These are phyloP conservation scores for Hyaloscypha finlandica DNA, from an alignment of 495 filamentous ascomycete species.

Conservation along the genomic window DNA sequence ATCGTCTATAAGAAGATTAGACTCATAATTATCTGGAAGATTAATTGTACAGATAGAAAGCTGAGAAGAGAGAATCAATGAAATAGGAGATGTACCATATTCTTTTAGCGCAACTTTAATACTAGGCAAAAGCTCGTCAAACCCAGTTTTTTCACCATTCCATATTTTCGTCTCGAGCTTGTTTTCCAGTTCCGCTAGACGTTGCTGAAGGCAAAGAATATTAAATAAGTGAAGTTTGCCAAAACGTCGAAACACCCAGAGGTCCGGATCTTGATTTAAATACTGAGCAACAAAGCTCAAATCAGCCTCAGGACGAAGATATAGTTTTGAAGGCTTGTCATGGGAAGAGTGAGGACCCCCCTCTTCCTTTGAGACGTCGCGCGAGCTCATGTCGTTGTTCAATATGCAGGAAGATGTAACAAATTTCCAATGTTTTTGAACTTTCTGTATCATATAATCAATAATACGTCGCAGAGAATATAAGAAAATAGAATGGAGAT, in stretches of 20 bases:
- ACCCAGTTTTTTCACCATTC: conserved; percentile 9
- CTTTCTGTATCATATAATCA: neutral
- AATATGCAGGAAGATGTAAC: neutral
- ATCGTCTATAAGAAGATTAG: conserved; percentile 16
- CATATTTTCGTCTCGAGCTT: conserved; percentile 18
- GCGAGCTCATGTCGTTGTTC: neutral
- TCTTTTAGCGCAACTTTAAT: conserved; percentile 14
- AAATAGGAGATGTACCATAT: conserved; percentile 19
- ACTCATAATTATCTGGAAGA: neutral
- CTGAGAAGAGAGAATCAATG: conserved; percentile 8
- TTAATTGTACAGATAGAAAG: conserved; percentile 4
- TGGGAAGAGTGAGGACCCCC: neutral
- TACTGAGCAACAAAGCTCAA: neutral
- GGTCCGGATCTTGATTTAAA: conserved; percentile 19
- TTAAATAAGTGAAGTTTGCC: conserved; percentile 24
- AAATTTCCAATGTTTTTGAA: neutral
- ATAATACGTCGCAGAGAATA: neutral
- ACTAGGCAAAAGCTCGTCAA: conserved; percentile 11
- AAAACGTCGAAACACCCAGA: conserved; percentile 26
- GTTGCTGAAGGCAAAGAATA: conserved; percentile 18
- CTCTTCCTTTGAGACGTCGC: neutral
- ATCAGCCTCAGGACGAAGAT: neutral
- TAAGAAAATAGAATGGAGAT: no score
- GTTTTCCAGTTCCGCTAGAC: conserved; percentile 16
- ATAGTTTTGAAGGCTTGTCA: neutral